Evolutionary conservation across 768 basidiomycete species (phyloP).

Genomic region (Rhizopogon salebrosus): DNA sequence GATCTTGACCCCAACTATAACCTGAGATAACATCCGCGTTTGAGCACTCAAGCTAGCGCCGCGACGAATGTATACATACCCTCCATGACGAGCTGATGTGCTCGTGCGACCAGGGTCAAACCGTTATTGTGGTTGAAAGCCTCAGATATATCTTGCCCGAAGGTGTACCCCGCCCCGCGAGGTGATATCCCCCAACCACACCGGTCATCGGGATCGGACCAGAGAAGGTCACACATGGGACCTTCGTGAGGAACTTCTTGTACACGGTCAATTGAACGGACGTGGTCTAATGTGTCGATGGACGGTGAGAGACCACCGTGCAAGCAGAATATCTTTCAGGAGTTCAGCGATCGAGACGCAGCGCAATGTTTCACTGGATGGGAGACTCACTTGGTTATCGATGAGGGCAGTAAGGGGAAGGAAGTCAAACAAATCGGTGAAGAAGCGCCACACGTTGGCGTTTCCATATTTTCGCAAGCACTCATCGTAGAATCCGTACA

Average conservation of each 20-base stretch:
- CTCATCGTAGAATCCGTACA: constrained; percentile 99
- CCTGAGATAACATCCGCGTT: constrained; percentile 34
- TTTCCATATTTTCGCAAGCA: constrained; percentile 99
- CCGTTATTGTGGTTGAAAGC: constrained; percentile 99
- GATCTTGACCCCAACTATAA: constrained; percentile 97
- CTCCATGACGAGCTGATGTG: constrained; percentile 96
- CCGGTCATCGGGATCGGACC: constrained; percentile 99
- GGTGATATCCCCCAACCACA: constrained; percentile 99
- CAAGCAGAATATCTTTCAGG: constrained; percentile 88
- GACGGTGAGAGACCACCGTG: constrained; percentile 98
- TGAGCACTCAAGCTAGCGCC: constrained; percentile 6
- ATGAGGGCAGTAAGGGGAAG: constrained; percentile 96
- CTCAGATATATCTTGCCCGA: constrained; percentile 98
- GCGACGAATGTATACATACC: constrained; percentile 44
- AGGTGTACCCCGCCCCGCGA: constrained; percentile 97
- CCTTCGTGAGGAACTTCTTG: constrained; percentile 99
- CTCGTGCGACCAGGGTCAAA: constrained; percentile 88
- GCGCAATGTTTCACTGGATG: background rate
- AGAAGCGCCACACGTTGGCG: constrained; percentile 99
- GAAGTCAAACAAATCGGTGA: constrained; percentile 98
- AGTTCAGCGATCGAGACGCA: constrained; percentile 1
- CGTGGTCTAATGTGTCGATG: constrained; percentile 99
- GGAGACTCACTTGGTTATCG: constrained; percentile 88
- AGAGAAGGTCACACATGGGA: constrained; percentile 98
- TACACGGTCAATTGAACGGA: constrained; percentile 96